Percentiles rank a stretch among this genome's conserved stretches.
These are phyloP conservation scores for Paramecium octaurelia DNA, from an alignment of 73 alveolate species.

Conservation along the genomic window DNA sequence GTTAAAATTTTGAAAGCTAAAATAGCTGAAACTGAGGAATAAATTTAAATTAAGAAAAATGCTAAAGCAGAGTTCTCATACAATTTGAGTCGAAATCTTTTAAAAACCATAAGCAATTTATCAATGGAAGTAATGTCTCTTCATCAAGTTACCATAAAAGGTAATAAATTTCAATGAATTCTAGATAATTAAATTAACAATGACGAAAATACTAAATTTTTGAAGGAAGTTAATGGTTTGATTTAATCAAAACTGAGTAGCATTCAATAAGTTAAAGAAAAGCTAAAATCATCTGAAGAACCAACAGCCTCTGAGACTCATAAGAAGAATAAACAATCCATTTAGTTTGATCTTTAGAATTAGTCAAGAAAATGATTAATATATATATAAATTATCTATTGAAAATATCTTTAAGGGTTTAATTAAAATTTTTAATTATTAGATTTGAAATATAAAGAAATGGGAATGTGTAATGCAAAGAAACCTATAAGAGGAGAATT, in stretches of 20 bases:
- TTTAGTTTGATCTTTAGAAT: background rate
- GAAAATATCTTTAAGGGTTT: background rate
- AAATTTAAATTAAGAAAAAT: conserved; percentile 34
- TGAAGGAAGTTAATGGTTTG: background rate
- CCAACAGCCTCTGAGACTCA: background rate
- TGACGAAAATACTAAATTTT: conserved; percentile 35
- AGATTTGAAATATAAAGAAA: background rate
- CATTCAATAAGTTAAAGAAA: background rate
- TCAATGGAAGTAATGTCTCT: conserved; percentile 42
- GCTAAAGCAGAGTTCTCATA: conserved; percentile 38
- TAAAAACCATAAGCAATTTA: conserved; percentile 12
- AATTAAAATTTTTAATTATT: background rate
- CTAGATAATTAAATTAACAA: background rate
- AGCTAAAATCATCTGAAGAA: background rate
- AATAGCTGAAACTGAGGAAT: conserved; percentile 51
- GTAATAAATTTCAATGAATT: background rate
- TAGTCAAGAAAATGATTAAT: background rate
- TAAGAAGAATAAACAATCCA: background rate
- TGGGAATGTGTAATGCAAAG: background rate
- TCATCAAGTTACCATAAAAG: conserved; percentile 15
- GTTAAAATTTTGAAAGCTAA: background rate
- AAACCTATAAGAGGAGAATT: background rate
- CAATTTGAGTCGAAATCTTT: background rate
- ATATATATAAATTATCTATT: background rate
- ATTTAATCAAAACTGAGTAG: background rate